A percentile compares a stretch with the other conserved stretches of the same genome.
These are phyloP conservation scores for Russula vinacea DNA, from an alignment of 768 basidiomycete species.

Conservation along the genomic window DNA sequence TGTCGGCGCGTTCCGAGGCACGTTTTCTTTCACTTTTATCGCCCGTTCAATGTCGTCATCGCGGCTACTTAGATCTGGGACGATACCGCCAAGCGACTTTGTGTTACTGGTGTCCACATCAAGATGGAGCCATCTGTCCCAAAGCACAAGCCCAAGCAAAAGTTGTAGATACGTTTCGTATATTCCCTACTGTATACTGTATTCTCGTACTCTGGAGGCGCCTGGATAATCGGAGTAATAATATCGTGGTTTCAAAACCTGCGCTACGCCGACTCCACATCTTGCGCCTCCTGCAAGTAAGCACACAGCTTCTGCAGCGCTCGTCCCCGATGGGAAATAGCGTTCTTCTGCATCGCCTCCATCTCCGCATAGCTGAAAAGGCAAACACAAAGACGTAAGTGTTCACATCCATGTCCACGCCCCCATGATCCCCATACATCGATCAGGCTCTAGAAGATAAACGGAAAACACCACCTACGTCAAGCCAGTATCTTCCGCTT, in stretches of 20 bases:
- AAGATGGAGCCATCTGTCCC: constrained; percentile 31
- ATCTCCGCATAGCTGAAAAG: constrained; percentile 63
- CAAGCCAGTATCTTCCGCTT: constrained; percentile 67
- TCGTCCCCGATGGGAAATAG: constrained; percentile 61
- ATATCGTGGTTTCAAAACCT: neutral
- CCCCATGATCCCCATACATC: neutral
- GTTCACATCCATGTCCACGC: neutral
- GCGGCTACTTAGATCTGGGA: constrained; percentile 33
- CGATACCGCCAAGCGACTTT: constrained; percentile 25
- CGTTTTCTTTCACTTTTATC: neutral
- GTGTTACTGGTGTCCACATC: constrained; percentile 28
- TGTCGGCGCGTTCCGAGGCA: constrained; percentile 32
- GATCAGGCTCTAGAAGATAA: neutral
- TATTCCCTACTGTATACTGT: neutral
- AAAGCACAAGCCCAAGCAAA: constrained; percentile 14
- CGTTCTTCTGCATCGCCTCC: constrained; percentile 59
- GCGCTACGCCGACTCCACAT: neutral
- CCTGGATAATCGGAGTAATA: neutral
- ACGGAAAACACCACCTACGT: constrained; percentile 57
- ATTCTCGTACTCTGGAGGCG: neutral
- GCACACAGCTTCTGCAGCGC: constrained; percentile 57
- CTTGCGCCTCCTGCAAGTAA: constrained; percentile 37
- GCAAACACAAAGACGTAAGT: neutral
- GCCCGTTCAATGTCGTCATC: too few relatives aligned
- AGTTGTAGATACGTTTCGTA: constrained; percentile 12